phyloP scores from a whole-genome alignment of 805 yeast genomes.

The Myxozyma vanderwaltii region DNA sequence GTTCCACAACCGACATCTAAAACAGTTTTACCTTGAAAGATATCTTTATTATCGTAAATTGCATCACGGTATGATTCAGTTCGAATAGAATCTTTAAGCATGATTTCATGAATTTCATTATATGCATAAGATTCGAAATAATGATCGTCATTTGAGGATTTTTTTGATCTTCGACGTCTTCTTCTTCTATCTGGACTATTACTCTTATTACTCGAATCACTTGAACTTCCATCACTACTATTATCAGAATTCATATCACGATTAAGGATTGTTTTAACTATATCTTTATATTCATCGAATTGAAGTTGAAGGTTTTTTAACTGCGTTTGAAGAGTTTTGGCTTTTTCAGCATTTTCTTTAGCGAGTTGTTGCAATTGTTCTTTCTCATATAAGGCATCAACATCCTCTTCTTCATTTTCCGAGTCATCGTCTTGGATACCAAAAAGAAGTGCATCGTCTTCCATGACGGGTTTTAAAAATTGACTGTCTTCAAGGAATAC shows the following conservation, averaged over 20 bases:
- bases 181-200: background rate
- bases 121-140: conserved; percentile 95
- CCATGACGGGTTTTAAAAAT: conserved; percentile 37
- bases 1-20: conserved; percentile 99
- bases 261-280: conserved; percentile 18
- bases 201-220: conserved; percentile 3
- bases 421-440: conserved; percentile 36
- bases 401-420: conserved; percentile 32
- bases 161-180: background rate
- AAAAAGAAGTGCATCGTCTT: conserved; percentile 37
- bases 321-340: conserved; percentile 17
- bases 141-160: conserved; percentile 51
- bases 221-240: background rate
- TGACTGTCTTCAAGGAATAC: conserved; percentile 33
- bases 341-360: conserved; percentile 12
- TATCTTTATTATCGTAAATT: conserved; percentile 81
- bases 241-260: conserved; percentile 12
- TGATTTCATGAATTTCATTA: conserved; percentile 97
- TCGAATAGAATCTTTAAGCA: conserved; percentile 94
- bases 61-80: conserved; percentile 91
- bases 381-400: conserved; percentile 38
- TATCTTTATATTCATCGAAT: conserved; percentile 31
- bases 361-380: conserved; percentile 8
- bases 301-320: conserved; percentile 18
- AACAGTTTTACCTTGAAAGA: conserved; percentile 91